These are phyloP conservation scores for Leccinum disarticulatum DNA, from an alignment of 768 basidiomycete genomes.

Conservation along the genomic window DNA sequence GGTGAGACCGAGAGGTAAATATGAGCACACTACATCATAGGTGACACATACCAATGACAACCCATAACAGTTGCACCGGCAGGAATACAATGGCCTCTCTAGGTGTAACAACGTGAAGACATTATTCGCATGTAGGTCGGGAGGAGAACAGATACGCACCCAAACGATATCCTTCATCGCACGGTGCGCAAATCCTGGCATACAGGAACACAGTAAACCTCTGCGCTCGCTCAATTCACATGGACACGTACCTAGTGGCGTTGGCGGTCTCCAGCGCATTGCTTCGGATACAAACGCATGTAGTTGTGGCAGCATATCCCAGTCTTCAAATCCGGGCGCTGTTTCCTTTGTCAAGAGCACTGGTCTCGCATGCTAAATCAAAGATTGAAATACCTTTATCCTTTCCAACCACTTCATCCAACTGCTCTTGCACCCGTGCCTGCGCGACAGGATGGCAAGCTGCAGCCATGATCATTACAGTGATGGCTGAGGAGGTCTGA, in stretches of 20 bases:
- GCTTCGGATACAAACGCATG: constrained; percentile 36
- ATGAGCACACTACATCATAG: not conserved
- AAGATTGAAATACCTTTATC: constrained; percentile 18
- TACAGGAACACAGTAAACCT: not conserved
- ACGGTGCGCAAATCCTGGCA: constrained; percentile 53
- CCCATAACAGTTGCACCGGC: not conserved
- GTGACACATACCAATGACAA: not conserved
- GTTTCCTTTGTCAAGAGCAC: not conserved
- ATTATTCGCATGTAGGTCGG: not conserved
- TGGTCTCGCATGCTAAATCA: not conserved
- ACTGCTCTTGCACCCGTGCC: constrained; percentile 46
- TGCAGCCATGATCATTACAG: constrained; percentile 46
- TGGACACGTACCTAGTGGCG: constrained; percentile 27
- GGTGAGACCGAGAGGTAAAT: not conserved
- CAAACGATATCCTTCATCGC: constrained; percentile 62
- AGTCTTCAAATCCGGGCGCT: constrained; percentile 39
- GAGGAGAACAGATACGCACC: constrained; percentile 32
- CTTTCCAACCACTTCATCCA: constrained; percentile 48
- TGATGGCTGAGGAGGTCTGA: constrained; percentile 50
- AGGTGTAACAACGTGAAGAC: not conserved
- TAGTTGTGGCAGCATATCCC: constrained; percentile 32
- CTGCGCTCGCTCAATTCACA: not conserved
- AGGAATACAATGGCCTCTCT: not conserved
- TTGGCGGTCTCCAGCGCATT: constrained; percentile 36
- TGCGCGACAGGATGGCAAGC: constrained; percentile 51